Base-by-base conservation (phyloP, 495 filamentous ascomycete genomes). In the Neurospora tetraspora region DNA sequence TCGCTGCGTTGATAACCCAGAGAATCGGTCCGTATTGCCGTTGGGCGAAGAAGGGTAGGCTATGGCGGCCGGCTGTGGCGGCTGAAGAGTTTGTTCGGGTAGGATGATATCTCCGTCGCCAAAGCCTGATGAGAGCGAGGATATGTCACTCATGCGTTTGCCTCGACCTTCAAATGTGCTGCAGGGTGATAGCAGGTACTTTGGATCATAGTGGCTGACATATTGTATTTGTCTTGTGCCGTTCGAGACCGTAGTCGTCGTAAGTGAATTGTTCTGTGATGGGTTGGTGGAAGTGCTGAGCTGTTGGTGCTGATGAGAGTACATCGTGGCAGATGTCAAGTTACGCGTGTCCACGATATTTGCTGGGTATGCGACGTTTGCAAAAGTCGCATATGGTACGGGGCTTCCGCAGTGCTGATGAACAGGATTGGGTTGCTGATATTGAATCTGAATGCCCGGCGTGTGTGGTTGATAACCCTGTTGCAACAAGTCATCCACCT, bases 51-150 rank as follows among this genome's bases (percentile, higher is more conserved):
- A 42, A 6, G 71, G 65, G 53, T 38, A 45, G 31, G 76, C 23
- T 9, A 59, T 71, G 1, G 75, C 74, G 11, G 27, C 14, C 14
- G 75, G 74, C 16, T 73, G 71, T 5, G 75, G 76, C 1, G 76
- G 38, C 23, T 74, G 40, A 16, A 74, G 39, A 47, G 70, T 36
- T 20, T 47, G 72, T 72, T 39, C 9, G 70, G 75, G 69, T 65
- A 86, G 69, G 69, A 87, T 79, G 10, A 87, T 83, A 27, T 85
- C 81, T 42, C 82, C 84, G 73, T 88, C 86, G 12, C 86, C 86
- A 72, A 88, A 87, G 14, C 86, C 85, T 0, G 86, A 88, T 1
- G 86, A 88, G 4, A 88, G 78, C 12, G 86, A 88, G 4, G 86
- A 87, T 40, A 87, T 47, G 39, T 80, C 79, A 70, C 82, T 86